These are phyloP conservation scores for Ceriops tagal DNA, from an alignment of 345 rosid species.

Conservation along the genomic window DNA sequence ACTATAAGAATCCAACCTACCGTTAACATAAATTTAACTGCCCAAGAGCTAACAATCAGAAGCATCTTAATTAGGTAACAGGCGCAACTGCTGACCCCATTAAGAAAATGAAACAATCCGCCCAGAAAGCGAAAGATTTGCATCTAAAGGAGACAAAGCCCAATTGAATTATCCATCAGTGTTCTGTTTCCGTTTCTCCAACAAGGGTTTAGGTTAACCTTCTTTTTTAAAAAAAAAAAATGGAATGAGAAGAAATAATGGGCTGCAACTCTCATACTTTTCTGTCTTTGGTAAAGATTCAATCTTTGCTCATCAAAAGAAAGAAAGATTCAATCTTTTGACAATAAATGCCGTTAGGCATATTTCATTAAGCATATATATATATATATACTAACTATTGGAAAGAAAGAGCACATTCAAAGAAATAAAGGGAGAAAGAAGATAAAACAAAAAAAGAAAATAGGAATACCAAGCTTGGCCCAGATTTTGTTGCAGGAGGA, in stretches of 20 bases:
- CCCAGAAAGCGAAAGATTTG: background rate
- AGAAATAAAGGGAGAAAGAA: background rate
- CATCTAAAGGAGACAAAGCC: background rate
- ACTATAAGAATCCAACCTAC: slow-evolving; percentile 1
- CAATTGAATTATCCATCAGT: background rate
- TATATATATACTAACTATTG: background rate
- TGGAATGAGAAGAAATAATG: background rate
- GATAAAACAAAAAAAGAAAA: background rate
- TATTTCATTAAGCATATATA: no score
- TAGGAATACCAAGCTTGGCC: slow-evolving; percentile 48
- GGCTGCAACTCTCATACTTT: no score
- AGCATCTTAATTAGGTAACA: background rate
- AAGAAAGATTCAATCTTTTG: no score
- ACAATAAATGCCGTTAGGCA: no score
- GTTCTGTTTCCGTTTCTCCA: background rate
- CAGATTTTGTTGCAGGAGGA: slow-evolving; percentile 34
- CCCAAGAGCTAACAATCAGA: background rate
- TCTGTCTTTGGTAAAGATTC: no score
- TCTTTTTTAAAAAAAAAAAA: background rate
- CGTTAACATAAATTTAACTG: background rate
- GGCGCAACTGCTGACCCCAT: background rate
- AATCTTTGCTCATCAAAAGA: no score
- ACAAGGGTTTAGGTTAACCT: background rate
- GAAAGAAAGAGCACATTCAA: background rate
- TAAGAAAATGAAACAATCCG: background rate